Evolutionary conservation across 352 stramenopile species (phyloP), one percentile per base, ranked within the genome.

Genomic region (Pythium aphanidermatum): DNA sequence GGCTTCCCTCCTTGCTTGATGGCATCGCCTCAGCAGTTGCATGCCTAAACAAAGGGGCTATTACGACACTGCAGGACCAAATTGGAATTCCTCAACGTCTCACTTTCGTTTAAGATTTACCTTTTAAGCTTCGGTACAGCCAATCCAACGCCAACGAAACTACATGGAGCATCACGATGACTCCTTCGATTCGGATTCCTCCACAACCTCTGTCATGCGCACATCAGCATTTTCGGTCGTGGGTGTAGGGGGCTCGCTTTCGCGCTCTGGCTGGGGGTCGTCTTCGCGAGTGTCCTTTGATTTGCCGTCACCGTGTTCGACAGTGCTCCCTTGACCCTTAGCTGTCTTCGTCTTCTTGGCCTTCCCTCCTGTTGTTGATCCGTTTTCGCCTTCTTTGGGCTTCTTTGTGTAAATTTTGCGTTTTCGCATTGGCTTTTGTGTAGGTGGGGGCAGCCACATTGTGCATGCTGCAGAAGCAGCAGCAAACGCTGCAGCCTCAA

Each of bases 341-440:
- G 35, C 5, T 24, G 19, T n/a, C 49, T 83, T 89, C 26, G 35
- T 48, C 28, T 76, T 83, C 65, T 90, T 86, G 10, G 51, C 41
- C 12, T 49, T 59, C 35, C n/a, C n/a, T n/a, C n/a, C n/a, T n/a
- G n/a, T n/a, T n/a, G n/a, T n/a, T n/a, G n/a, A n/a, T n/a, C n/a
- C n/a, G n/a, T 58, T 65, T 5, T 16, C 26, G 27, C 42, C 19
- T 42, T 43, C 31, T 39, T 60, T 53, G 21, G 55, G 21, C 13
- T 52, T 83, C 36, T 75, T 73, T 20, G 63, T 68, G 48, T 85
- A 84, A 0, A 60, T 17, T 43, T 91, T 89, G 9, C 79, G 73
- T 48, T 92, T 92, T 0, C 76, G 74, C 11, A 66, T 63, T 5
- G 61, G 38, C 46, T 86, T 81, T 2, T 51, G 34, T 41, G 51